Base-by-base conservation (phyloP, 2,329 filamentous ascomycete genomes). In the Penicillium concentricum region DNA sequence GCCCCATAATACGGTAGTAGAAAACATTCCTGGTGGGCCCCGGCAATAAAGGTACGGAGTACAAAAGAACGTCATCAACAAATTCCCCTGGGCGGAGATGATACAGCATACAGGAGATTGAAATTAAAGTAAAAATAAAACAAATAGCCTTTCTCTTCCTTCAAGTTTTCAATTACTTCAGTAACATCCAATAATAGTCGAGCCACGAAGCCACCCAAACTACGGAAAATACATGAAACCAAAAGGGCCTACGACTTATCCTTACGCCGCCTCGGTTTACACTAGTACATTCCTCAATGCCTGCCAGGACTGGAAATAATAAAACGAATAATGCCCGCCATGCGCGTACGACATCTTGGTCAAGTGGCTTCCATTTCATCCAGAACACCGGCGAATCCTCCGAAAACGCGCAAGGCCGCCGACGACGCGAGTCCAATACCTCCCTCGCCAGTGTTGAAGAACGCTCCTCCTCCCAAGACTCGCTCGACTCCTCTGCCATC, bases 321-420 rank as follows among this genome's bases (percentile, higher is more conserved):
- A 72, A 69, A 60, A 46, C 61, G 24, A 67, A 69, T 67, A 61
- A 72, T 73, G 70, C 70, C 59, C 70, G 66, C 60, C 72, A 73
- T 60, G 65, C 66, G 61, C 69, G 72, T 55, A 65, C 67, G 39
- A 72, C 69, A 57, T 74, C 71, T 53, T 72, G 72, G 70, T 68
- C 70, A 51, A 71, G 65, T 58, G 70, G 69, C 57, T 70, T 65
- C 60, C 63, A 72, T 60, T 53, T 69, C 60, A 64, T 46, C 41
- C 53, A 57, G 37, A 56, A 38, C 32, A 20, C 62, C 61, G 64
- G 62, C 57, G 66, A 71, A 65, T 56, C 68, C 30, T 68, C 67
- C 32, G 58, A 67, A 46, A 53, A 56, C 35, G 51, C 62, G 5
- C 61, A 65, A 41, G 61, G 67, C 34, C 71, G 69, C 39, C 70